phyloP scores from a whole-genome alignment of 345 rosid species.

The Salix udensis region DNA sequence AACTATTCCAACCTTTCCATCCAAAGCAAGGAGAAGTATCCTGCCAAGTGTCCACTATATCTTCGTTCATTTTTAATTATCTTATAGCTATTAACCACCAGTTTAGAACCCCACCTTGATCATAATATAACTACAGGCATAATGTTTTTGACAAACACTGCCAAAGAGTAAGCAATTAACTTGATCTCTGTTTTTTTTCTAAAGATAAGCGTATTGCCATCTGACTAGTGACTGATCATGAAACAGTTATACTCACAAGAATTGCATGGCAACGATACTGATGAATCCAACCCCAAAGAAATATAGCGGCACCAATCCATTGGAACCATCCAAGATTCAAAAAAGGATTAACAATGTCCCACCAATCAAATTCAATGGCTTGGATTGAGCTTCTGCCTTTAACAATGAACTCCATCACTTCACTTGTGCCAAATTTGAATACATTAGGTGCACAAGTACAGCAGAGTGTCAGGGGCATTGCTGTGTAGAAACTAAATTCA shows the following conservation, averaged over 20 bases:
- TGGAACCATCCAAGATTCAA: slow-evolving; percentile 51
- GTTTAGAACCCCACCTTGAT: neutral
- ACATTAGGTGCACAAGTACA: slow-evolving; percentile 37
- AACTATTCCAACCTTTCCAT: neutral
- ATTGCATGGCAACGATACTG: slow-evolving; percentile 58
- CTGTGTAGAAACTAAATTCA: slow-evolving; percentile 50
- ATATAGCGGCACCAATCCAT: slow-evolving; percentile 56
- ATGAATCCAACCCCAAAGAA: slow-evolving; percentile 76
- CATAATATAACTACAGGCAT: neutral
- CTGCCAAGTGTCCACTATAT: neutral
- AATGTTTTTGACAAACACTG: neutral
- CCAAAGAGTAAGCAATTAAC: neutral
- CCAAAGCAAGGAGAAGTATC: neutral
- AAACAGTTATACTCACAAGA: slow-evolving; percentile 41
- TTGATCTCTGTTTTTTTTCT: neutral
- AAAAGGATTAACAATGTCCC: slow-evolving; percentile 37
- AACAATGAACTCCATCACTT: slow-evolving; percentile 40
- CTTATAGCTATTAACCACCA: neutral
- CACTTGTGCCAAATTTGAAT: slow-evolving; percentile 35
- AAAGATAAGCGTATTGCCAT: neutral
- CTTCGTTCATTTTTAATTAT: neutral
- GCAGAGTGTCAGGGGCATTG: slow-evolving; percentile 65
- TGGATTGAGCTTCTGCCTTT: slow-evolving; percentile 36
- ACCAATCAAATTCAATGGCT: slow-evolving; percentile 30
- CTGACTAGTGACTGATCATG: neutral